Percentiles rank a stretch among this genome's conserved stretches.
Conservation (phyloP, 2,329 filamentous ascomycete genomes). For the Stachybotrys elegans region DNA sequence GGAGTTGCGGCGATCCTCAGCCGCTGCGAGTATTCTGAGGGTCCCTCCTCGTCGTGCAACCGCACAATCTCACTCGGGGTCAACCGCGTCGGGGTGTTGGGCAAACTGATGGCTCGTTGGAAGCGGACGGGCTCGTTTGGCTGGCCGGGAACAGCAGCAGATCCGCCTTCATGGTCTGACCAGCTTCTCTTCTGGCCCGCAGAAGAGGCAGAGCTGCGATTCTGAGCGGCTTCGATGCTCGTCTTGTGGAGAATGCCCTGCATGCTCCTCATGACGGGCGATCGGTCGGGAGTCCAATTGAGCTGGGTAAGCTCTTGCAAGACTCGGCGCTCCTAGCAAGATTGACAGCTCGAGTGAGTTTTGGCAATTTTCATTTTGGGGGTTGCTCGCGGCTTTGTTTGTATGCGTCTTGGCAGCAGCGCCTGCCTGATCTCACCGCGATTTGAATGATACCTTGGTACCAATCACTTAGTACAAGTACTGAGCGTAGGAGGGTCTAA, state of each 20-base stretch:
- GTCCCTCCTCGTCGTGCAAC: conserved; percentile 15
- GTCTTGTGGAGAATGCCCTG: conserved; percentile 42
- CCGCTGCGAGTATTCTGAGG: conserved; percentile 55
- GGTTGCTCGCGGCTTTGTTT: no score
- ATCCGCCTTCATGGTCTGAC: conserved; percentile 16
- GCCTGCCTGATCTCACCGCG: no score
- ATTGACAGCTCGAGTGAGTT: no score
- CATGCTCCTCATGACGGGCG: conserved; percentile 32
- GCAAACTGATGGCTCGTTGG: conserved; percentile 26
- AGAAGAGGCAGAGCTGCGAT: conserved; percentile 29
- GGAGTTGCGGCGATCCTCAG: conserved; percentile 48
- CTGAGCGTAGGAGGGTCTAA: no score
- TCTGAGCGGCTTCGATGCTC: conserved; percentile 42
- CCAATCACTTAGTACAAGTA: no score
- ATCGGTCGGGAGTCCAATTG: background rate
- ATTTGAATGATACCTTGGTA: no score
- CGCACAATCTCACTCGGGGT: conserved; percentile 42
- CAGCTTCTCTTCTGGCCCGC: conserved; percentile 44
- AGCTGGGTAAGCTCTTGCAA: no score
- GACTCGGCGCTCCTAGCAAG: no score
- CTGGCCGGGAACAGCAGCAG: conserved; percentile 5
- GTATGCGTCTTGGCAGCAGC: no score
- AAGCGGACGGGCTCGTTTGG: conserved; percentile 19
- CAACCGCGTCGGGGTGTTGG: conserved; percentile 22
- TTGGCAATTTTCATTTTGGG: no score